phyloP scores from a whole-genome alignment of 441 rosid genomes.

The Geranium incanum region DNA sequence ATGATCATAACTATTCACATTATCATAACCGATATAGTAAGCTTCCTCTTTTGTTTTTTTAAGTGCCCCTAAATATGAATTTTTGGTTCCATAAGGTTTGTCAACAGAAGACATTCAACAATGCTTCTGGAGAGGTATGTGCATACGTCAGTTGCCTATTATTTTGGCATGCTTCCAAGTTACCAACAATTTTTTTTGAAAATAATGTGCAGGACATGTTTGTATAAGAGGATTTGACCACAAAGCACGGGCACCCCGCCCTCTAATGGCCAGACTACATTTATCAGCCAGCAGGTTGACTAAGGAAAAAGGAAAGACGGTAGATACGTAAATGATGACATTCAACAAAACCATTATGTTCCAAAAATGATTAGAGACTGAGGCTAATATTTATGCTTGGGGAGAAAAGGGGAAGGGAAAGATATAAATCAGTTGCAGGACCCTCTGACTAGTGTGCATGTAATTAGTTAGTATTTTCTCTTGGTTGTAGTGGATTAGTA shows the following conservation, averaged over 20 bases:
- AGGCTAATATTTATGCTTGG: slow-evolving; percentile 18
- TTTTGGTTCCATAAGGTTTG: slow-evolving; percentile 43
- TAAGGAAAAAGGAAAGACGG: slow-evolving; percentile 31
- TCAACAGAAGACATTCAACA: slow-evolving; percentile 69
- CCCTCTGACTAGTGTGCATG: slow-evolving; percentile 21
- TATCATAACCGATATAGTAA: slow-evolving; percentile 15
- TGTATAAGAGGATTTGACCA: slow-evolving; percentile 90
- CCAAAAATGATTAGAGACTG: background rate
- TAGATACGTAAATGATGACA: slow-evolving; percentile 16
- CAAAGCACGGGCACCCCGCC: slow-evolving; percentile 67
- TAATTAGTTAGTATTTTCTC: slow-evolving; percentile 7
- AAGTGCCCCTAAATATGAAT: background rate
- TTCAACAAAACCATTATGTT: background rate
- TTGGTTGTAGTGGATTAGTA: too few relatives aligned
- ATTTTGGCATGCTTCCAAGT: slow-evolving; percentile 13
- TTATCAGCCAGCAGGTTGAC: slow-evolving; percentile 53
- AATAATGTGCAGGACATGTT: slow-evolving; percentile 60
- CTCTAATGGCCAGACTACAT: slow-evolving; percentile 75
- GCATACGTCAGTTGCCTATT: background rate
- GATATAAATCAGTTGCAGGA: slow-evolving; percentile 12
- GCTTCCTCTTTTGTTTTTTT: slow-evolving; percentile 14
- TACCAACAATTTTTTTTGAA: background rate
- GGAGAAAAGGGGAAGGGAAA: background rate
- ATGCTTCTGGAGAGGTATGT: slow-evolving; percentile 92
- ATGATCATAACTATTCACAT: slow-evolving; percentile 9